Base-by-base conservation (phyloP, 1,284 basidiomycete species). In the Ustilago loliicola region DNA sequence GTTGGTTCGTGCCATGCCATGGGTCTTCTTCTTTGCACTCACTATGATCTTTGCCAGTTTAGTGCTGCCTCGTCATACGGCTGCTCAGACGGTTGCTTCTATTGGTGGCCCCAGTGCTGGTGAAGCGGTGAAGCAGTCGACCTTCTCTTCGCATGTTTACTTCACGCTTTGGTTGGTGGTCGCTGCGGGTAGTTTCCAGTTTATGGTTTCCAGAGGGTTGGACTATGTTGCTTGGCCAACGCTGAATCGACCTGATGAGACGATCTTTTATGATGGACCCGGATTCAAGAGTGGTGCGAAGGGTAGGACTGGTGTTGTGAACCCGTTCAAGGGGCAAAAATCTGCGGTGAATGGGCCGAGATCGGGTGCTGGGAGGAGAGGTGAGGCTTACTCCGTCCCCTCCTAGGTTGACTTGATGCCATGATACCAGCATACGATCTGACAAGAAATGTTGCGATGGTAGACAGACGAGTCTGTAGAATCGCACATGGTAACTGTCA, bases 1-100 rank as follows among this genome's bases (percentile, higher is more conserved):
- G 71, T 83, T 93, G 55, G 92, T 93, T 82, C 92, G 94, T 79
- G 91, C 93, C 40, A 91, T 95, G 88, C 96, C 96, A 19, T 93
- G 94, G 78, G 88, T 94, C 38, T 88, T 93, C 23, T 91, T 90
- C 25, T 94, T 95, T 84, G 92, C 94, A 10, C 27, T 81, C 0
- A 73, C 94, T 52, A 94, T 96, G 80, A 93, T 97, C 92, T 25
- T 84, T 42, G 65, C 67, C 23, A 76, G 69, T 48, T 17, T 80
- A 25, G 66, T 83, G 32, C 58, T 85, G 30, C 83, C 83, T 13
- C 61, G 72, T 13, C 61, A 73, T 34, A 55, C 66, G 2, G 66
- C 66, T 3, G 69, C 69, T n/a, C 58, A 63, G 53, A 67, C 71
- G 2, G 23, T 70, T 9, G 57, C 57, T 2, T 47, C 54, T 8